Evolutionary conservation across 2,329 filamentous ascomycete genomes (phyloP).

Genomic region (Botryosphaeria dothidea): DNA sequence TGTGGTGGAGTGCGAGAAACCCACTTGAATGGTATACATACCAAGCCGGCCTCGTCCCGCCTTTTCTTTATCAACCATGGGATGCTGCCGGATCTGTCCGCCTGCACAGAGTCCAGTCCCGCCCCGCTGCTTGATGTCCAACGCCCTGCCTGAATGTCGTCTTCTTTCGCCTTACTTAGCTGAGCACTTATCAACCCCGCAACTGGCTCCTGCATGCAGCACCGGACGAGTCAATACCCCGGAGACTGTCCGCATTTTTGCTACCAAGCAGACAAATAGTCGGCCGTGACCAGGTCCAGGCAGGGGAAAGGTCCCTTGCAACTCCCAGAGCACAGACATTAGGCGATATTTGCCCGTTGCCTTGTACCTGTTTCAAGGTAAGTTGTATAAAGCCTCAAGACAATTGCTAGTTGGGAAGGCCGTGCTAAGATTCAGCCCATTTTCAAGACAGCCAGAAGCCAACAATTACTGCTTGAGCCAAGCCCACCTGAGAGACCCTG

Average conservation of each 20-base stretch:
- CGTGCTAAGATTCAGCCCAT: background rate
- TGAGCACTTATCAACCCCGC: background rate
- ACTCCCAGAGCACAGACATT: background rate
- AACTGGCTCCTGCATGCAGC: background rate
- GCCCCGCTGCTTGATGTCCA: background rate
- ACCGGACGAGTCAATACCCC: background rate
- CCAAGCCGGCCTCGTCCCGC: background rate
- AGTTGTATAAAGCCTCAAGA: background rate
- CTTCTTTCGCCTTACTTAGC: background rate
- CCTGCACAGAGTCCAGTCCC: background rate
- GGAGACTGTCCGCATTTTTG: background rate
- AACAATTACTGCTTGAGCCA: too few relatives aligned
- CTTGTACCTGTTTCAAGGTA: too few relatives aligned
- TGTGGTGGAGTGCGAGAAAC: background rate
- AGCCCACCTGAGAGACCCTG: too few relatives aligned
- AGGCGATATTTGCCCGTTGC: background rate
- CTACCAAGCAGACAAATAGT: background rate
- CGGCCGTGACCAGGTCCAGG: background rate
- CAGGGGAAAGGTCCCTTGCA: background rate
- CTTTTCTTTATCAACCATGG: slow-evolving; percentile 1
- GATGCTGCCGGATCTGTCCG: background rate
- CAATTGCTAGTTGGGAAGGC: background rate
- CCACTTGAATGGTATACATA: background rate
- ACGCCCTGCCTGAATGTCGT: background rate
- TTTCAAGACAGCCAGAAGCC: background rate